Conservation (phyloP, 805 yeast species). For the Metschnikowia corniflorae region DNA sequence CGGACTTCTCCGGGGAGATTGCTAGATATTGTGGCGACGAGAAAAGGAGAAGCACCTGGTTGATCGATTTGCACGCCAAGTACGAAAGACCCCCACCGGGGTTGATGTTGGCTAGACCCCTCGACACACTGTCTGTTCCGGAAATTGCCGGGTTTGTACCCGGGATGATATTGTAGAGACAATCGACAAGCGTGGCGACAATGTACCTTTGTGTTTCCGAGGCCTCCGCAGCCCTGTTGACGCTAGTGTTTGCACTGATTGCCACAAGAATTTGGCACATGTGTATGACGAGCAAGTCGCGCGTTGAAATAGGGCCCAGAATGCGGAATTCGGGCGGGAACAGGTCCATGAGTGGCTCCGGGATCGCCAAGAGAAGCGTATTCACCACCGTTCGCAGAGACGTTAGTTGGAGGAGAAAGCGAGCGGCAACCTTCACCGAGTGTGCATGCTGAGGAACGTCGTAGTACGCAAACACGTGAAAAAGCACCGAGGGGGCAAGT, state of each 20-base stretch:
- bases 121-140: conserved; percentile 19
- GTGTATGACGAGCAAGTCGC: conserved; percentile 63
- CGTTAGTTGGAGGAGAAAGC: conserved; percentile 49
- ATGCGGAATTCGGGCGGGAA: conserved; percentile 53
- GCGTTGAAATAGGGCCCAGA: conserved; percentile 46
- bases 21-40: conserved; percentile 34
- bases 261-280: conserved; percentile 30
- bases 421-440: conserved; percentile 49
- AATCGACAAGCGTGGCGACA: conserved; percentile 51
- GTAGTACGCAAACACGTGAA: conserved; percentile 52
- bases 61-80: conserved; percentile 43
- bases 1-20: conserved; percentile 45
- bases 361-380: conserved; percentile 45
- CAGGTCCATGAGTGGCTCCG: conserved; percentile 38
- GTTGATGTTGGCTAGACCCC: conserved; percentile 28
- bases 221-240: conserved; percentile 11
- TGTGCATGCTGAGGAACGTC: conserved; percentile 35
- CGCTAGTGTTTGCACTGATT: conserved; percentile 25
- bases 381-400: conserved; percentile 37
- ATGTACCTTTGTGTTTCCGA: conserved; percentile 28
- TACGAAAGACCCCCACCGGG: conserved; percentile 48
- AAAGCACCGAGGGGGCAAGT: conserved; percentile 51
- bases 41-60: conserved; percentile 41
- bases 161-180: conserved; percentile 58
- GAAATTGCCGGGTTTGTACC: conserved; percentile 18